Conservation (phyloP, 345 rosid species). For the Diplotaxis tenuifolia region DNA sequence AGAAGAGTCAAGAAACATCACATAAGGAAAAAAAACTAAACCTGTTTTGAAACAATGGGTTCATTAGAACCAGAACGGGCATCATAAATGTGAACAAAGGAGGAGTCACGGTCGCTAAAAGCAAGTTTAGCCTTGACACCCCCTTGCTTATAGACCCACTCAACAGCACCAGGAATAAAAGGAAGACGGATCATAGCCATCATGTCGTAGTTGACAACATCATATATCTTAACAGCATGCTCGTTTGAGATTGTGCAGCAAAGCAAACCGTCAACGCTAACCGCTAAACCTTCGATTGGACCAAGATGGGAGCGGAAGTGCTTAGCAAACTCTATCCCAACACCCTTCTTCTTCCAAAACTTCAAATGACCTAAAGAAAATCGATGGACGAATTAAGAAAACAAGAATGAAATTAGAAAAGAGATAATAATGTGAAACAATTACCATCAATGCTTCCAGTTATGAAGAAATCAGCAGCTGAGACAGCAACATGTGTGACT, state of each 20-base stretch:
- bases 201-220: constrained; percentile 95
- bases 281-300: constrained; percentile 92
- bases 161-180: constrained; percentile 73
- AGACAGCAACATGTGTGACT: constrained; percentile 88
- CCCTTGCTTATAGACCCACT: constrained; percentile 93
- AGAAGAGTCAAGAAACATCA: background rate
- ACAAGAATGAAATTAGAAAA: too few species aligned
- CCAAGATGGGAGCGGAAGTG: constrained; percentile 93
- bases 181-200: constrained; percentile 91
- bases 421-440: background rate
- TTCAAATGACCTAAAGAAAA: constrained; percentile 72
- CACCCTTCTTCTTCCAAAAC: constrained; percentile 90
- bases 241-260: constrained; percentile 82
- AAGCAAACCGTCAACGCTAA: constrained; percentile 85
- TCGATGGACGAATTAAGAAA: too few species aligned
- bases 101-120: constrained; percentile 71
- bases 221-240: constrained; percentile 78
- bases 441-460: constrained; percentile 91
- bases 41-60: constrained; percentile 70
- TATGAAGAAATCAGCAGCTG: constrained; percentile 84
- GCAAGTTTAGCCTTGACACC: constrained; percentile 94
- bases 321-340: constrained; percentile 92
- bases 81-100: constrained; percentile 81
- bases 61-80: constrained; percentile 83
- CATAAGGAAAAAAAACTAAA: background rate